A percentile compares a stretch with the other conserved stretches of the same genome.
Evolutionary conservation across 106 monocot genomes (phyloP).

Genomic region (Dioscorea zingiberensis): DNA sequence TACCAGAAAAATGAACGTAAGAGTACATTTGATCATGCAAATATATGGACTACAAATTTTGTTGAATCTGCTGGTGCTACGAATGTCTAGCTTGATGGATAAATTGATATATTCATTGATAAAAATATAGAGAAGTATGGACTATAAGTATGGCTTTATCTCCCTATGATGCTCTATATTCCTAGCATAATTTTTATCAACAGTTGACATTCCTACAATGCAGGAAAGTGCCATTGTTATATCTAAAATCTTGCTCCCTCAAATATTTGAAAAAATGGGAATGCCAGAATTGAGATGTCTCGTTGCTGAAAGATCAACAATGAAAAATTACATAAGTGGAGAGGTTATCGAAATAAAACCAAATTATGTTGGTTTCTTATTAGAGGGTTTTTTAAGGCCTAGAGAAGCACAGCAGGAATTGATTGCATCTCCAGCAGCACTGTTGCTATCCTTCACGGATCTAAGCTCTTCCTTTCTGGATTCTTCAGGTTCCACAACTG

Average conservation of each 20-base stretch:
- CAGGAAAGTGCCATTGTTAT: slow-evolving; percentile 87
- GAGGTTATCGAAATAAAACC: slow-evolving; percentile 53
- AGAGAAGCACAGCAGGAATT: slow-evolving; percentile 42
- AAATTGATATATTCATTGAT: too few relatives aligned
- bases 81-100: too few relatives aligned
- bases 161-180: too few relatives aligned
- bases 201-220: not conserved
- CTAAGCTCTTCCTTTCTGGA: slow-evolving; percentile 30
- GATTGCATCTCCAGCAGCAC: slow-evolving; percentile 65
- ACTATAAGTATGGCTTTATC: too few relatives aligned
- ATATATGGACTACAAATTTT: too few relatives aligned
- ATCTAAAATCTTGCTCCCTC: slow-evolving; percentile 72
- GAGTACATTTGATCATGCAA: too few relatives aligned
- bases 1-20: too few relatives aligned
- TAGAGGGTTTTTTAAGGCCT: slow-evolving; percentile 81
- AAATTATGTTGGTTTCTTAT: slow-evolving; percentile 56
- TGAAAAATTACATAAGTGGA: slow-evolving; percentile 78
- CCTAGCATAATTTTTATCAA: too few relatives aligned
- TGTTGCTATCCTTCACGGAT: slow-evolving; percentile 46
- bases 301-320: slow-evolving; percentile 69
- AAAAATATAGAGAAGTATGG: too few relatives aligned
- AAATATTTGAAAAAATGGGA: slow-evolving; percentile 71
- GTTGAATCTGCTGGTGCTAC: too few relatives aligned
- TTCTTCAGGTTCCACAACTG: slow-evolving; percentile 46
- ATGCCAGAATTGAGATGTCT: slow-evolving; percentile 74